Conservation (phyloP, 2,329 filamentous ascomycete genomes). For the Chaetomium globosum region DNA sequence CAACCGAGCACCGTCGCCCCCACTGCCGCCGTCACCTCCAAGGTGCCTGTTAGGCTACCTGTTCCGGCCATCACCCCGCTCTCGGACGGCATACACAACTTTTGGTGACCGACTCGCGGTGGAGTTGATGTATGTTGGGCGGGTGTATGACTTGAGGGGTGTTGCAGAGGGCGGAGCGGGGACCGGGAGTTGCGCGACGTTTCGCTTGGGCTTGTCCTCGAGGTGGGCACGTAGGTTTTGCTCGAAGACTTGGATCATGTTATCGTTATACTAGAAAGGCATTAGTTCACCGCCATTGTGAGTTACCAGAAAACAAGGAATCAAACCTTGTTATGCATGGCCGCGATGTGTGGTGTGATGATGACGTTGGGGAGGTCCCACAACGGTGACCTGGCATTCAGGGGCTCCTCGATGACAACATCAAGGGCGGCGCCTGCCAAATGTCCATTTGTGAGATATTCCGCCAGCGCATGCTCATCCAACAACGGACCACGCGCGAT, state of each 20-base stretch:
- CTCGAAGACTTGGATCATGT: constrained; percentile 10
- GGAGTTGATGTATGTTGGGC: background rate
- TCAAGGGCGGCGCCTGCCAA: constrained; percentile 6
- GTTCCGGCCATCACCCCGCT: background rate
- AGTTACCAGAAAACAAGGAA: background rate
- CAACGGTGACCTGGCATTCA: background rate
- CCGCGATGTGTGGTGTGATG: constrained; percentile 13
- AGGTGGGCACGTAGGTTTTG: constrained; percentile 9
- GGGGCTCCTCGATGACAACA: constrained; percentile 7
- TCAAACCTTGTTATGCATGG: constrained; percentile 12
- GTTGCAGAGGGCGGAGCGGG: background rate
- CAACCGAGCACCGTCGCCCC: no score
- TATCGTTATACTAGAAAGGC: background rate
- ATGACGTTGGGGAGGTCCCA: constrained; percentile 13
- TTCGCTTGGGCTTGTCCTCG: background rate
- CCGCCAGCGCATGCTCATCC: constrained; percentile 6
- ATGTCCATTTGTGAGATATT: constrained; percentile 6
- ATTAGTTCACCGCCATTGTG: background rate
- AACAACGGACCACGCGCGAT: constrained; percentile 3
- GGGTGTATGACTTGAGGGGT: background rate
- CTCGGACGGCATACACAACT: background rate
- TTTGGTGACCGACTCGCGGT: background rate
- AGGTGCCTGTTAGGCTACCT: background rate
- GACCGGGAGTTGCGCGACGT: constrained; percentile 1
- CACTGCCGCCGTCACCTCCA: no score